phyloP scores from a whole-genome alignment of 306 rosid species.

The Abrus pulchellus region DNA sequence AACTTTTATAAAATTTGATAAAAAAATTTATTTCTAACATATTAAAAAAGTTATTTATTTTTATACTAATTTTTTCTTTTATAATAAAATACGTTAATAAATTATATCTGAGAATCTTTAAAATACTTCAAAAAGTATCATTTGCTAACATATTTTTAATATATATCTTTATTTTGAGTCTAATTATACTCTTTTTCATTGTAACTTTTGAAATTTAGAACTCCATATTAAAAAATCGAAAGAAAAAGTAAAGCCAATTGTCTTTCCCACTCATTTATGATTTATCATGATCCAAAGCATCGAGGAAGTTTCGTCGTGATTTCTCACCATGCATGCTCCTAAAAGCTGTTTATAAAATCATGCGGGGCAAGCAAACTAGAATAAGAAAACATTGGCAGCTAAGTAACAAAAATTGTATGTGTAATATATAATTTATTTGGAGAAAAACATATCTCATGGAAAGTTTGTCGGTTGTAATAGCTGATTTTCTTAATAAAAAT shows the following conservation, averaged over 20 bases:
- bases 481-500: background rate
- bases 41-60: no score
- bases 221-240: background rate
- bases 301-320: slow-evolving; percentile 6
- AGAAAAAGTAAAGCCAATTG: background rate
- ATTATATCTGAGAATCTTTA: no score
- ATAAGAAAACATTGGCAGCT: background rate
- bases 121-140: no score
- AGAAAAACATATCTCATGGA: background rate
- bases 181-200: no score
- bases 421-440: background rate
- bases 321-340: background rate
- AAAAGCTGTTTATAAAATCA: background rate
- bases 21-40: no score
- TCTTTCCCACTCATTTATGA: background rate
- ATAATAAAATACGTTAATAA: no score
- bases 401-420: background rate
- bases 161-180: no score
- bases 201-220: no score
- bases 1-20: no score
- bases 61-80: no score
- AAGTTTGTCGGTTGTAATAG: background rate
- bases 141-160: no score
- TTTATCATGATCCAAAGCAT: background rate
- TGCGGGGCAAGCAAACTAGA: background rate